phyloP scores from a whole-genome alignment of 306 rosid genomes.

The Lupinus albus region DNA sequence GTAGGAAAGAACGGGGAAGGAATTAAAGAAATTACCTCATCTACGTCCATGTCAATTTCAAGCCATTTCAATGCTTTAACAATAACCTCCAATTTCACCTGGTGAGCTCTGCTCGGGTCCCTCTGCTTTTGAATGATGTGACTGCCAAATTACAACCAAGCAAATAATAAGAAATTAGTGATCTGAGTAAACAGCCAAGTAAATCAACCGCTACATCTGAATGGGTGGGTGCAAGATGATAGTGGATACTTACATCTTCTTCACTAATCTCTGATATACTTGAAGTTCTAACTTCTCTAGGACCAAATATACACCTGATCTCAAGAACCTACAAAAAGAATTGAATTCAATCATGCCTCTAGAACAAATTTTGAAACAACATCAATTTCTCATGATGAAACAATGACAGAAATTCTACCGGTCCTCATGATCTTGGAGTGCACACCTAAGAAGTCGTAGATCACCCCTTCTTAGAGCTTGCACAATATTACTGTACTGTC shows the following conservation, averaged over 20 bases:
- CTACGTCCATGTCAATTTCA: constrained; percentile 89
- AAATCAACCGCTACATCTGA: not conserved
- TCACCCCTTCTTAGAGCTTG: constrained; percentile 87
- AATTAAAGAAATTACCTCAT: constrained; percentile 60
- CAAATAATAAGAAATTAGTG: constrained; percentile 29
- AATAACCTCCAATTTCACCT: constrained; percentile 89
- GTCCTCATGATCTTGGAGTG: constrained; percentile 88
- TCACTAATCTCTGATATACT: constrained; percentile 88
- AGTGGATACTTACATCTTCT: constrained; percentile 73
- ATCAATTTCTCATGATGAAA: constrained; percentile 27
- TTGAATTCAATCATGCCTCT: constrained; percentile 26
- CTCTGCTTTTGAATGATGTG: constrained; percentile 87
- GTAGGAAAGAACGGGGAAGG: constrained; percentile 3
- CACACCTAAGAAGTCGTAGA: constrained; percentile 83
- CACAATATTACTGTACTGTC: constrained; percentile 76
- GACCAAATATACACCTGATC: constrained; percentile 96
- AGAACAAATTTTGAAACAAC: constrained; percentile 14
- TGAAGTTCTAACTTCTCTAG: constrained; percentile 97
- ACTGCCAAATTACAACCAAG: constrained; percentile 50
- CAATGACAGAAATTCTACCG: constrained; percentile 47
- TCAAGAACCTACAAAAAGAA: constrained; percentile 69
- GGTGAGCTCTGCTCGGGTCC: constrained; percentile 91
- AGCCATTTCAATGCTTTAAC: constrained; percentile 93
- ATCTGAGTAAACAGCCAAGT: constrained; percentile 21
- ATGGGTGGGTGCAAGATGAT: constrained; percentile 16